phyloP scores from a whole-genome alignment of 2,329 filamentous ascomycete genomes.

The Byssoonygena ceratinophila region DNA sequence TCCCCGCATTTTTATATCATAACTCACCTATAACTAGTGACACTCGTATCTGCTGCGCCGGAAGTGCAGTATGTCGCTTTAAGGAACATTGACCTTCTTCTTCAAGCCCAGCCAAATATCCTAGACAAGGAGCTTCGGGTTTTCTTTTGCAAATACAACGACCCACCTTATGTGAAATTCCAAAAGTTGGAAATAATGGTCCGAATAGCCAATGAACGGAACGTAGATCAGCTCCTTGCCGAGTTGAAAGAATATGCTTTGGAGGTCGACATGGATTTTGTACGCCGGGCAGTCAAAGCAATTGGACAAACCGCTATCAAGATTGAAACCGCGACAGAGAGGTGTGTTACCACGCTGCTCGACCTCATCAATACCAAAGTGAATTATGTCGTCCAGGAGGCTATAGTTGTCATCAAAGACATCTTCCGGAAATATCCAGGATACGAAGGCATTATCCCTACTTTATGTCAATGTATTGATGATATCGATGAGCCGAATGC shows the following conservation, averaged over 20 bases:
- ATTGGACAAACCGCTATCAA: slow-evolving; percentile 98
- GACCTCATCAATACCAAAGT: slow-evolving; percentile 96
- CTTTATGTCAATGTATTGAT: slow-evolving; percentile 90
- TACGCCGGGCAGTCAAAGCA: slow-evolving; percentile 82
- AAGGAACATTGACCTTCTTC: slow-evolving; percentile 85
- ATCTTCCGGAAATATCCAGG: slow-evolving; percentile 96
- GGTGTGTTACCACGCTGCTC: slow-evolving; percentile 85
- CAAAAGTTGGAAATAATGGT: slow-evolving; percentile 99
- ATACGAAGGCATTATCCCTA: slow-evolving; percentile 95
- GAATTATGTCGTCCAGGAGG: slow-evolving; percentile 98
- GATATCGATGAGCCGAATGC: slow-evolving; percentile 92
- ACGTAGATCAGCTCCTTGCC: slow-evolving; percentile 85
- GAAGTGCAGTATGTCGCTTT: slow-evolving; percentile 97
- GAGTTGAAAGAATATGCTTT: slow-evolving; percentile 96
- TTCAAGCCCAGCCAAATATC: slow-evolving; percentile 94
- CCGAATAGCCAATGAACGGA: slow-evolving; percentile 92
- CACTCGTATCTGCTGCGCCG: slow-evolving; percentile 84
- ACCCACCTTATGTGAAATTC: slow-evolving; percentile 93
- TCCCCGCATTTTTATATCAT: neutral
- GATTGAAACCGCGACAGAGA: slow-evolving; percentile 88
- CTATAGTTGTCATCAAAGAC: slow-evolving; percentile 97
- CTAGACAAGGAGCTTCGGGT: slow-evolving; percentile 94
- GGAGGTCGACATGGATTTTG: slow-evolving; percentile 99
- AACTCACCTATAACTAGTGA: slow-evolving; percentile 49
- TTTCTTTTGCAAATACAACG: slow-evolving; percentile 99